Base-by-base conservation (phyloP, 331 rosid species). In the Saraca asoca region DNA sequence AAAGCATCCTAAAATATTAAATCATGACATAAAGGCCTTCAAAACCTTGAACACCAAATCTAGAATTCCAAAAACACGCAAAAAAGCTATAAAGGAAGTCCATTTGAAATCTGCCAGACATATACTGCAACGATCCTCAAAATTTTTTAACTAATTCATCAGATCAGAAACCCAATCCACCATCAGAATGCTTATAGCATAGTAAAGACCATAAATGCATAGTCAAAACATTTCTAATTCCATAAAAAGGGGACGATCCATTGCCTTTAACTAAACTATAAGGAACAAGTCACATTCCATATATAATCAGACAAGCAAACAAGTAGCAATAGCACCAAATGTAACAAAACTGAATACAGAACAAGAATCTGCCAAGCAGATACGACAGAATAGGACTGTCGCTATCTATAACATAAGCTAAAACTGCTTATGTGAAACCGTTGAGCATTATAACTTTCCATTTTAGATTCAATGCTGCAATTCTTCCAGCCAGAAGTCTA, bases 381-480 rank as follows among this genome's bases (percentile, higher is more conserved):
- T 53, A 60, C 3, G 31, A 24, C 31, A 3, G 31, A 24, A 24
- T 24, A 24, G 31, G 14, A 14, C 16, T 29, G 44, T 45, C 72
- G 64, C 42, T 49, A 53, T 16, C 8, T 19, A 56, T 15, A 82
- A 66, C 62, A 29, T 24, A 17, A 45, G 51, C 56, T 39, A 45
- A 38, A 37, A 68, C 31, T 48, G 59, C 19, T 72, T 59, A 66
- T 4, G 16, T 35, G 14, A 16, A 29, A 39, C 38, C 49, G 49
- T 63, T 51, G 18, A 11, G 24, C 54, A 44, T 35, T 65, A 13
- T 44, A 71, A 56, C 35, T 48, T 68, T 49, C 70, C 39, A 51
- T 33, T 33, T 18, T n/a, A 45, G 45, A 76, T 43, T 54, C 64
- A 51, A 31, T 0, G 5, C 44, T 51, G 12, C 68, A 68, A 46